Base-by-base conservation (phyloP, 2,329 filamentous ascomycete genomes). In the Arthrinium phaeospermum region DNA sequence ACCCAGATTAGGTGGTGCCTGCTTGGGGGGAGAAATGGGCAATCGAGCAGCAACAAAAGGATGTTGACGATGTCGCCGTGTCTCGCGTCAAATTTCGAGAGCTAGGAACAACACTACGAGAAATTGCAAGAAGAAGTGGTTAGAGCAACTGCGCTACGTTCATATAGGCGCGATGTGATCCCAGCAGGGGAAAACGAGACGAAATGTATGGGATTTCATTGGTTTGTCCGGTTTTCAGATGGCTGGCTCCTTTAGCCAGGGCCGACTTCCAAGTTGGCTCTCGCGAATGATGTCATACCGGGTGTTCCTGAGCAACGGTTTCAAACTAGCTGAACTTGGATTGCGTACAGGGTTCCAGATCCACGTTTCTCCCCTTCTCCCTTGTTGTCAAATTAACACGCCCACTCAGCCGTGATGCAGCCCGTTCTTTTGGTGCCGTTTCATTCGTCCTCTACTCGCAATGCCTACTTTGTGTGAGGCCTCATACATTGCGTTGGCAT, bases 241-340 rank as follows among this genome's bases (percentile, higher is more conserved):
- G 57, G 57, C 34, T 64, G 37, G 37, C 37, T 41, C 37, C 34
- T 19, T 64, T 64, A 24, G 57, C 34, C 57, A 64, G 57, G 57
- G 57, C 57, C 22, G 57, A 64, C 34, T 41, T n/a, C 57, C 34
- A 41, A 64, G 30, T 24, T 64, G 34, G 8, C 0, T 64, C 22
- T 22, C 34, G 19, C 2, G 34, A 57, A 30, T 64, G 57, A 64
- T 64, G 57, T 64, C 57, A 64, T 64, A 64, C 57, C 34, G 57
- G 34, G 57, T 34, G 57, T 64, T 64, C 34, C 57, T 64, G 57
- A 41, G 57, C 57, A 64, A 64, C 57, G 41, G 57, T 64, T 41
- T 64, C 57, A 64, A 64, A 64, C 57, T 64, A 64, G 57, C 57
- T 64, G 57, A 41, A 37, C 57, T 41, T 41, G 57, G 57, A n/a